phyloP scores from a whole-genome alignment of 2,329 filamentous ascomycete genomes.

The Beauveria sp. region DNA sequence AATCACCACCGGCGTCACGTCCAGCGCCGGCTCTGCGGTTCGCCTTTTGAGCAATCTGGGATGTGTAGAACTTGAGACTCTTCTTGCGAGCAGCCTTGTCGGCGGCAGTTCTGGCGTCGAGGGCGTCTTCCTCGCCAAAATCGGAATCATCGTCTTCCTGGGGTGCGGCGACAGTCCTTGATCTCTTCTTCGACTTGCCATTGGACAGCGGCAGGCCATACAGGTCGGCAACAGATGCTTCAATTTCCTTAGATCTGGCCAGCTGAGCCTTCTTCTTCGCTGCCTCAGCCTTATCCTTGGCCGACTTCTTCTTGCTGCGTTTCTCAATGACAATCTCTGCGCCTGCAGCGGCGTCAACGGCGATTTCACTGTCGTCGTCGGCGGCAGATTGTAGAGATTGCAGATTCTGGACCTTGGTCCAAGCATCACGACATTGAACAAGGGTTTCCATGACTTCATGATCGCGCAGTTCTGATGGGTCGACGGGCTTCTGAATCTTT shows the following conservation, averaged over 20 bases:
- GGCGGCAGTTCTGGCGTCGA: conserved; percentile 71
- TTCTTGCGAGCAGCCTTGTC: conserved; percentile 90
- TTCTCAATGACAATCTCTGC: conserved; percentile 10
- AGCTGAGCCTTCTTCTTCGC: conserved; percentile 35
- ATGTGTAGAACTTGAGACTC: conserved; percentile 93
- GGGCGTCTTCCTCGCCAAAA: conserved; percentile 80
- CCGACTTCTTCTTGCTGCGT: conserved; percentile 25
- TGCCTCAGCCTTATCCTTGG: conserved; percentile 28
- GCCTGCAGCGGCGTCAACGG: conserved; percentile 16
- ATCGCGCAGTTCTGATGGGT: conserved; percentile 74
- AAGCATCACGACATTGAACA: conserved; percentile 70
- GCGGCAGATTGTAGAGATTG: conserved; percentile 36
- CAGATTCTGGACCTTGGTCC: conserved; percentile 67
- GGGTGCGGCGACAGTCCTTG: conserved; percentile 27
- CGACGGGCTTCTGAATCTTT: conserved; percentile 50
- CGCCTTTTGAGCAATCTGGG: conserved; percentile 90
- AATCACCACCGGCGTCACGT: conserved; percentile 68
- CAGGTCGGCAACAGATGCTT: conserved; percentile 63
- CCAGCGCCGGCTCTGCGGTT: conserved; percentile 73
- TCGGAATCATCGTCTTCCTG: conserved; percentile 64
- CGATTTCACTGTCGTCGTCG: conserved; percentile 28
- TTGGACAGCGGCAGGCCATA: conserved; percentile 49
- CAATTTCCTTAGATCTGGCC: conserved; percentile 52
- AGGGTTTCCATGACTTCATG: conserved; percentile 87
- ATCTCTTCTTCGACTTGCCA: conserved; percentile 31